Percentiles rank a stretch among this genome's conserved stretches.
Evolutionary conservation across 371 early-diverging fungal species (phyloP).

Genomic region (Apophysomyces variabilis): DNA sequence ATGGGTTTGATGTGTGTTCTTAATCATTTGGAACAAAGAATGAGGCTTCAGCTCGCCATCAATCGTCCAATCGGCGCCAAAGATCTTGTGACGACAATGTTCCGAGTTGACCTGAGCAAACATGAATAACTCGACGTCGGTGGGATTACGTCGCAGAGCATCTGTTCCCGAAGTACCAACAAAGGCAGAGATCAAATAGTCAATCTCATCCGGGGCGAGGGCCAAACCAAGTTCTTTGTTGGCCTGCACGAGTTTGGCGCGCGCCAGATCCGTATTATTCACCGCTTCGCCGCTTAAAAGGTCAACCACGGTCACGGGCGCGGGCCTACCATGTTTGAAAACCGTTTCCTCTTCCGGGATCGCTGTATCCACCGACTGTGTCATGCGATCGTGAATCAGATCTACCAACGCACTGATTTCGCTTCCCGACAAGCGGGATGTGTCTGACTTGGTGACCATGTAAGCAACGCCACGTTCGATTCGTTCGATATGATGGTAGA

Average conservation of each 20-base stretch:
- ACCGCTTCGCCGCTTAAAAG: slow-evolving; percentile 43
- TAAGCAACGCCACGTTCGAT: slow-evolving; percentile 90
- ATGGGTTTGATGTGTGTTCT: slow-evolving; percentile 84
- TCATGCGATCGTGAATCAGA: slow-evolving; percentile 92
- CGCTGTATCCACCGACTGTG: slow-evolving; percentile 69
- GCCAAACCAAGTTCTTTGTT: slow-evolving; percentile 93
- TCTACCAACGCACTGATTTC: slow-evolving; percentile 56
- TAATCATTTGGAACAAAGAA: slow-evolving; percentile 94
- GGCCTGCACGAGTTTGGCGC: slow-evolving; percentile 70
- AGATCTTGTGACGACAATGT: slow-evolving; percentile 99
- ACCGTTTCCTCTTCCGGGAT: slow-evolving; percentile 70
- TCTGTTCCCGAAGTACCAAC: slow-evolving; percentile 56
- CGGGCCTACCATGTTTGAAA: slow-evolving; percentile 79
- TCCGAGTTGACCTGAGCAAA: slow-evolving; percentile 99
- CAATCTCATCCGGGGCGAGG: slow-evolving; percentile 92
- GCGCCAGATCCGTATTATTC: slow-evolving; percentile 53
- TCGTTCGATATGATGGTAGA: slow-evolving; percentile 69
- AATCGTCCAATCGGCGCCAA: slow-evolving; percentile 95
- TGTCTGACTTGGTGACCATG: slow-evolving; percentile 51
- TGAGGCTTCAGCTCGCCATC: slow-evolving; percentile 78
- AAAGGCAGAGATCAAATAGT: slow-evolving; percentile 90
- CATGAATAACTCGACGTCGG: slow-evolving; percentile 99
- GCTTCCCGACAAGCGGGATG: slow-evolving; percentile 28
- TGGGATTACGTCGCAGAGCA: slow-evolving; percentile 81
- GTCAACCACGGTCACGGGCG: slow-evolving; percentile 78